A percentile compares a stretch with the other conserved stretches of the same genome.
phyloP scores from a whole-genome alignment of 106 monocot genomes.

The Gastrodia elata region DNA sequence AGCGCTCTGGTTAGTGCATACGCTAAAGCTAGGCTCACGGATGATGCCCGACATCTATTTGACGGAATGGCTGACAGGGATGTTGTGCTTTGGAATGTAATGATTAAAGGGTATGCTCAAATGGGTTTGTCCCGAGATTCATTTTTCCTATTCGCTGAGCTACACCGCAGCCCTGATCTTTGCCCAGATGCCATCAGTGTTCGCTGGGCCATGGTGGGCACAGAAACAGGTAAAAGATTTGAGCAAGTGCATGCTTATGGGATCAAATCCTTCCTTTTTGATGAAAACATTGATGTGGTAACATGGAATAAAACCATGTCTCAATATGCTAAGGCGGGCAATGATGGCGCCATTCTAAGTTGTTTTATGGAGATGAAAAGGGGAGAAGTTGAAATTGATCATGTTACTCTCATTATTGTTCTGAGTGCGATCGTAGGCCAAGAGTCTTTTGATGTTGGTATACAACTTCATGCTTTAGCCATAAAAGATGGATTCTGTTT shows the following conservation, averaged over 20 bases:
- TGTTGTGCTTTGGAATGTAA: constrained; percentile 53
- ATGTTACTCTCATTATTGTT: constrained; percentile 38
- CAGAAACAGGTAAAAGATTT: not conserved
- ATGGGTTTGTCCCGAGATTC: constrained; percentile 29
- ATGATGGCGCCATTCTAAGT: constrained; percentile 15
- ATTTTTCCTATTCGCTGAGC: constrained; percentile 32
- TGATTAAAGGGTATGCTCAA: constrained; percentile 59
- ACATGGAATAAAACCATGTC: constrained; percentile 45
- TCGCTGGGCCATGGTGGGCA: constrained; percentile 14
- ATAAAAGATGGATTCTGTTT: constrained; percentile 33
- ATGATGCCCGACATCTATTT: constrained; percentile 33
- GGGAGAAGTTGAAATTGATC: constrained; percentile 30
- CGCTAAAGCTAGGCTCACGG: constrained; percentile 30
- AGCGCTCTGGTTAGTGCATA: constrained; percentile 49
- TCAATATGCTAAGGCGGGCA: constrained; percentile 21
- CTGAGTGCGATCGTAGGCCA: constrained; percentile 21
- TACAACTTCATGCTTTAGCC: constrained; percentile 35
- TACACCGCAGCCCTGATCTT: constrained; percentile 24
- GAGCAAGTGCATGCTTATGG: constrained; percentile 44
- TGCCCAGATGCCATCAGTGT: constrained; percentile 30
- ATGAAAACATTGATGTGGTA: constrained; percentile 21
- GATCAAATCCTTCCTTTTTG: constrained; percentile 32
- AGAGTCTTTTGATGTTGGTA: constrained; percentile 24
- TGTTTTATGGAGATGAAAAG: constrained; percentile 51
- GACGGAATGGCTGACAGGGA: constrained; percentile 43